Evolutionary conservation across 164 flowering plant species (phyloP).

Genomic region (Stephania yunnanensis): DNA sequence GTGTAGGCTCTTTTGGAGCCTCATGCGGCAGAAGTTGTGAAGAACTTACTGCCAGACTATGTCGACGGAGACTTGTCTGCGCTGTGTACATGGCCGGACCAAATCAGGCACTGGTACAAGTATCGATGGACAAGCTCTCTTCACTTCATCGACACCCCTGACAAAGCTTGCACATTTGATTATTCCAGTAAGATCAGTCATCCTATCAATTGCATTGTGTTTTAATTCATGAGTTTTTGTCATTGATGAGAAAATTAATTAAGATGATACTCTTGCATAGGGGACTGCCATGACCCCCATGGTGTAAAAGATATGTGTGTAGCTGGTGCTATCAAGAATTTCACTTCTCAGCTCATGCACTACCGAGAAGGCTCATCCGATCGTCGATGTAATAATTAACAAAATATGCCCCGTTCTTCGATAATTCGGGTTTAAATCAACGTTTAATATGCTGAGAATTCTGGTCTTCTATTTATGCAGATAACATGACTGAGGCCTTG

Average conservation of each 20-base stretch:
- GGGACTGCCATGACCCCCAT: conserved; percentile 81
- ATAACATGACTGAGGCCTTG: conserved; percentile 82
- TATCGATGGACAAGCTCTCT: conserved; percentile 91
- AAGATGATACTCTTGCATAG: conserved; percentile 24
- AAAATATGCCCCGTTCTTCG: conserved; percentile 2
- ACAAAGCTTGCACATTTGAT: conserved; percentile 62
- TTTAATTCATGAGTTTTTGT: not conserved
- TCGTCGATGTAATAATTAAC: conserved; percentile 48
- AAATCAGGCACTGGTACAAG: conserved; percentile 81
- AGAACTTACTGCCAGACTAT: conserved; percentile 61
- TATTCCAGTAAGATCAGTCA: conserved; percentile 43
- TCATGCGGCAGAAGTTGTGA: conserved; percentile 65
- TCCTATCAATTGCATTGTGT: not conserved
- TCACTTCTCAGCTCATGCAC: conserved; percentile 75
- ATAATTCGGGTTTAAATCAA: not conserved
- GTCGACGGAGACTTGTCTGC: conserved; percentile 69
- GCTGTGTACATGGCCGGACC: conserved; percentile 91
- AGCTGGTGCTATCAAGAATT: conserved; percentile 82
- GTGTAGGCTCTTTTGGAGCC: conserved; percentile 48
- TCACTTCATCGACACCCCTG: conserved; percentile 95
- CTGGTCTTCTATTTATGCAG: conserved; percentile 28
- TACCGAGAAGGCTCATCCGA: conserved; percentile 73
- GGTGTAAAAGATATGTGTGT: conserved; percentile 76
- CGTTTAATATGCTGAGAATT: not conserved
- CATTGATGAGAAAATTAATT: not conserved